Evolutionary conservation across 1,284 basidiomycete species (phyloP).

Genomic region (Moniliella sp.): DNA sequence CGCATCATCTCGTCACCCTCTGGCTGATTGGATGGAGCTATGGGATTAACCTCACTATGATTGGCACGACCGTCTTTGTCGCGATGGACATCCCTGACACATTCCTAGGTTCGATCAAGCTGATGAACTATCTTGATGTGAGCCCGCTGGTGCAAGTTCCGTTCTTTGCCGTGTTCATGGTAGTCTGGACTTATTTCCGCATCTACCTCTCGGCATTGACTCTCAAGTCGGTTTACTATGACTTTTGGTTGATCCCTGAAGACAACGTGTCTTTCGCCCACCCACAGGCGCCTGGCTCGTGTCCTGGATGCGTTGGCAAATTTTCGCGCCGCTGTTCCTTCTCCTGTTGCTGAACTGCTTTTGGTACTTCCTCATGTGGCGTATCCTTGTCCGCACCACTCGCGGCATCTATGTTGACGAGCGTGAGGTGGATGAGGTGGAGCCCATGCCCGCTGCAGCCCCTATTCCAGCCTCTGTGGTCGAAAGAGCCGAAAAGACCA

Average conservation of each 20-base stretch:
- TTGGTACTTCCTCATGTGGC: slow-evolving; percentile 30
- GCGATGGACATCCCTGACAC: slow-evolving; percentile 95
- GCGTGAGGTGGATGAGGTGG: slow-evolving; percentile 25
- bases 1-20: slow-evolving; percentile 66
- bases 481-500: too few relatives aligned
- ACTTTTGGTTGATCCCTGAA: slow-evolving; percentile 52
- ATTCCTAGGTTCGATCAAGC: too few relatives aligned
- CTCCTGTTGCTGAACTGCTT: slow-evolving; percentile 27
- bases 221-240: slow-evolving; percentile 61
- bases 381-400: slow-evolving; percentile 18
- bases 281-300: slow-evolving; percentile 26
- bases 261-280: slow-evolving; percentile 20
- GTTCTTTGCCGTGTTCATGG: slow-evolving; percentile 24
- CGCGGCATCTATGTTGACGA: slow-evolving; percentile 14
- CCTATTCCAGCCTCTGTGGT: too few relatives aligned
- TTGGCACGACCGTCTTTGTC: slow-evolving; percentile 76
- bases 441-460: too few relatives aligned
- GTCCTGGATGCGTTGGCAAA: slow-evolving; percentile 28
- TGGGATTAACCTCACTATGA: slow-evolving; percentile 44
- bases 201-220: slow-evolving; percentile 76
- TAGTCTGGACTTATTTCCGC: slow-evolving; percentile 53
- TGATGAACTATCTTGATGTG: slow-evolving; percentile 27
- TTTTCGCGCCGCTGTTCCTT: slow-evolving; percentile 27
- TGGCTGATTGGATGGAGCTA: slow-evolving; percentile 62
- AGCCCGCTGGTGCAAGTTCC: slow-evolving; percentile 11